Evolutionary conservation across 2,329 filamentous ascomycete genomes (phyloP), one percentile per base, ranked within the genome.

Genomic region (Xylariales sp.): DNA sequence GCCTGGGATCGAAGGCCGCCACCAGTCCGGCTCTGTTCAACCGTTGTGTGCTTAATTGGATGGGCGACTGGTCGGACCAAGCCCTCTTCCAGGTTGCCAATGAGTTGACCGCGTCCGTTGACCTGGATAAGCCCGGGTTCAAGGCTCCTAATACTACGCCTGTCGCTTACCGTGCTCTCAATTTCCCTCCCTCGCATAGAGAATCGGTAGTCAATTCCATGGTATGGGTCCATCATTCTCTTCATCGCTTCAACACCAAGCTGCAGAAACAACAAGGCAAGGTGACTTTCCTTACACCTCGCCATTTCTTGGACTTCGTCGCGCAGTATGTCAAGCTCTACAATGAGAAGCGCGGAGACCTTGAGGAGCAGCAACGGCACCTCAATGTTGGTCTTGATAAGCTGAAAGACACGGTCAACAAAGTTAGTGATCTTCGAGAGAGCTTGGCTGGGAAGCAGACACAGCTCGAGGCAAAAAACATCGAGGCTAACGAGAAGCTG

Each of bases 21-120:
- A 98, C 94, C 3, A 96, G 89, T 76, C 93, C 93, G 46, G 93
- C 93, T 29, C 69, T 99, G 57, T 99, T 99, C 84, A 99, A 99
- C 71, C 85, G 93, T 75, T 99, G 93, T 60, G 93, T 99, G 36
- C 83, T 99, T 54, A 98, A 99, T 68, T 99, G 93, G 93, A 96
- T 98, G 62, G 93, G 93, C 50, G 93, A 99, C 67, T 99, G 93
- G 93, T 98, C 93, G 39, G 93, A 98, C 63, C 93, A 98, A 68
- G 94, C 93, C 27, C 77, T 98, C 15, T 99, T 94, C 82, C 94
- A 98, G 65, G 94, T 98, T 48, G 90, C 87, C 18, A 89, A 87
- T 48, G 93, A 98, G 64, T 80, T 98, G 44, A 98, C 94, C 1
- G 86, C 95, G 51, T 91, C 88, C n/a, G 82, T 98, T 45, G 93